Evolutionary conservation across 1,284 basidiomycete genomes (phyloP), one percentile per base, ranked within the genome.

Genomic region (Trametes versicolor): DNA sequence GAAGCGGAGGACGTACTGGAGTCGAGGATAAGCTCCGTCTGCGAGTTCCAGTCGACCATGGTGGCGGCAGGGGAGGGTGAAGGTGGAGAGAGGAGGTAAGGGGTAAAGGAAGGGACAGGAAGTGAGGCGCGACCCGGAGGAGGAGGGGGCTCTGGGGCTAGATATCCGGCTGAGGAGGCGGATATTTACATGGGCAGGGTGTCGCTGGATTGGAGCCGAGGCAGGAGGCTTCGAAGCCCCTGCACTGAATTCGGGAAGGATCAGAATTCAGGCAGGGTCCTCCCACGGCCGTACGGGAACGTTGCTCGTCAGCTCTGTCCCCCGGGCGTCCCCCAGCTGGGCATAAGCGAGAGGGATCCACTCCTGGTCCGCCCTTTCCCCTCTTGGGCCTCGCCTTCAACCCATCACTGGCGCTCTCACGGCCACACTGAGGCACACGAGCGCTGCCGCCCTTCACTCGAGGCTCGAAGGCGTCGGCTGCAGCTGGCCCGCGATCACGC

Each of bases 21-120:
- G 73, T 91, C 86, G 53, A 80, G 78, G 50, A 69, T 69, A 61
- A 90, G 70, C 75, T 87, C 85, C 7, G 72, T 74, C 32, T 74
- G 71, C 10, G 88, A 89, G 51, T 78, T 77, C 89, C 89, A 77
- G 50, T 76, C 70, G 58, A 69, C 64, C 75, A 76, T 75, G 58
- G 57, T 66, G 69, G 51, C 21, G 39, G 43, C 39, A 32, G 37
- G 54, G 39, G 60, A 51, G 41, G 56, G 54, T 34, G 53, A 52
- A 49, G 56, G 53, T 45, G 50, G 10, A 48, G 55, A 45, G 50
- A 54, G 60, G 59, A 54, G 47, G 52, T 27, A 58, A 59, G 53
- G 61, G 52, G 41, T n/a, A 19, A 58, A 58, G 60, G 65, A 52
- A 57, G 50, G 51, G 60, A 58, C 53, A 55, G 59, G 56, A 60